A percentile compares a stretch with the other conserved stretches of the same genome.
These are phyloP conservation scores for Penicillium flavigenum DNA, from an alignment of 495 filamentous ascomycete species.

Conservation along the genomic window DNA sequence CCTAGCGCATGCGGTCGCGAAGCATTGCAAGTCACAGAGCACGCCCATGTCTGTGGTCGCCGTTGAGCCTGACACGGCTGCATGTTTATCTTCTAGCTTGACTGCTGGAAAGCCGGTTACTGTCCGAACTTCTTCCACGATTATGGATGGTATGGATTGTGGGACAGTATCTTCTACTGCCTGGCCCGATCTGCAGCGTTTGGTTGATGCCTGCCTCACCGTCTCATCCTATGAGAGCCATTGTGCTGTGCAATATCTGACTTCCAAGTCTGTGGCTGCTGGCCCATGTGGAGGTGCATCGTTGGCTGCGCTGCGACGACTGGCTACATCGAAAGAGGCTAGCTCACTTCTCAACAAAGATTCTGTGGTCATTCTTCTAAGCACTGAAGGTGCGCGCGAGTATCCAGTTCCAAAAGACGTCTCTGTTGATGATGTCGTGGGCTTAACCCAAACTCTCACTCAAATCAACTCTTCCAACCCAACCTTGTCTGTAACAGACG, in stretches of 20 bases:
- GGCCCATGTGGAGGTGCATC: conserved; percentile 67
- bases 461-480: conserved; percentile 48
- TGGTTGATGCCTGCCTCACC: conserved; percentile 58
- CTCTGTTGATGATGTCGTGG: conserved; percentile 34
- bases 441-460: conserved; percentile 40
- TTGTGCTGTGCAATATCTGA: conserved; percentile 49
- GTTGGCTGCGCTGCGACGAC: conserved; percentile 54
- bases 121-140: conserved; percentile 52
- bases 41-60: conserved; percentile 46
- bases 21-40: conserved; percentile 53
- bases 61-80: conserved; percentile 64
- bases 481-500: conserved; percentile 36
- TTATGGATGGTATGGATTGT: conserved; percentile 70
- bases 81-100: conserved; percentile 56
- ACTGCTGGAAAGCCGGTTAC: conserved; percentile 40
- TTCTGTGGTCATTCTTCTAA: conserved; percentile 55
- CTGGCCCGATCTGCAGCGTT: conserved; percentile 55
- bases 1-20: conserved; percentile 58
- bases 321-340: conserved; percentile 31
- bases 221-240: conserved; percentile 59
- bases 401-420: conserved; percentile 36
- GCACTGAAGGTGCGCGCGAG: conserved; percentile 49
- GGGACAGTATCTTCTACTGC: conserved; percentile 62
- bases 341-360: conserved; percentile 36
- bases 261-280: conserved; percentile 42